These are phyloP conservation scores for Fusarium nisikadoi DNA, from an alignment of 2,329 filamentous ascomycete genomes.

Conservation along the genomic window DNA sequence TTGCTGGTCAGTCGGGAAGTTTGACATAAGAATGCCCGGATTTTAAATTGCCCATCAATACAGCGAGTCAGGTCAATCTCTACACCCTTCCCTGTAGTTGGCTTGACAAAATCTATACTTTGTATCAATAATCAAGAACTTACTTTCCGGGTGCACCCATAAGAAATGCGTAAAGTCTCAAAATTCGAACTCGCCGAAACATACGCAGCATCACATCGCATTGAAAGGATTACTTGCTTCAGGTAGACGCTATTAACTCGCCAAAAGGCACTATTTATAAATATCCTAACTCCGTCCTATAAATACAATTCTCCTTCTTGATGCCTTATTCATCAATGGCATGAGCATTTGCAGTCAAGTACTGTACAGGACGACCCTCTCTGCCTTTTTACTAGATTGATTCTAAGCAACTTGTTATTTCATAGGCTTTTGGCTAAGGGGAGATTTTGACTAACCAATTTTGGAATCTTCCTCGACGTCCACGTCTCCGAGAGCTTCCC, in stretches of 20 bases:
- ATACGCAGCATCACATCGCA: not conserved
- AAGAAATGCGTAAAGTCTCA: not conserved
- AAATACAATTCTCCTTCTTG: not conserved
- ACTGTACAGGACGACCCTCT: slow-evolving; percentile 5
- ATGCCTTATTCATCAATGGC: not conserved
- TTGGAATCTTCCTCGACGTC: not conserved
- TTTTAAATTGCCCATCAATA: too few relatives aligned
- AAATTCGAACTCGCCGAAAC: not conserved
- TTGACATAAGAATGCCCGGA: not conserved
- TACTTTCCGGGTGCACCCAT: not conserved
- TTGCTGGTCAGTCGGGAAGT: not conserved
- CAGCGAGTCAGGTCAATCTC: not conserved
- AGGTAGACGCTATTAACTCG: not conserved
- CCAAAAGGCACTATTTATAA: not conserved
- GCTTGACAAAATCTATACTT: not conserved
- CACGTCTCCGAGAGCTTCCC: not conserved
- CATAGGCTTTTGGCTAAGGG: not conserved
- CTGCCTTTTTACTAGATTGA: slow-evolving; percentile 18
- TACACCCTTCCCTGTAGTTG: not conserved
- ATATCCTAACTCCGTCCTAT: not conserved
- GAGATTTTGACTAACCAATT: not conserved
- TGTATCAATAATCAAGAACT: not conserved
- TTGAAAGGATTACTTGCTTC: not conserved
- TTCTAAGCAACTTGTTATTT: slow-evolving; percentile 13
- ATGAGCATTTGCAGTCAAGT: not conserved